phyloP scores from a whole-genome alignment of 2,329 filamentous ascomycete genomes.

The Diaporthe vaccinii region DNA sequence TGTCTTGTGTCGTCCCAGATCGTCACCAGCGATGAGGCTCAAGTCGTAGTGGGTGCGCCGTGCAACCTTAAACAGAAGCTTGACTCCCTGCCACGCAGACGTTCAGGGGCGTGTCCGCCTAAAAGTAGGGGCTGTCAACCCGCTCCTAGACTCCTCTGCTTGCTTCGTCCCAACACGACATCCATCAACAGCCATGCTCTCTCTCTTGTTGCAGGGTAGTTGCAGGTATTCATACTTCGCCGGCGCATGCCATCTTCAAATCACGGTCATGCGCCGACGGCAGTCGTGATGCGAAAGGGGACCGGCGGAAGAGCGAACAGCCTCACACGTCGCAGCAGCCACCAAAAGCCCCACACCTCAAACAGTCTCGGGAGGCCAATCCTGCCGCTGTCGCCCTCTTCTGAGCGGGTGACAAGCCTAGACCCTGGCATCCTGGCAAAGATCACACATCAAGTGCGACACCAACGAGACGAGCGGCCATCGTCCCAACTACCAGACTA shows the following conservation, averaged over 20 bases:
- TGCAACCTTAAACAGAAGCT: conserved; percentile 37
- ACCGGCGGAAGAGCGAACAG: not conserved
- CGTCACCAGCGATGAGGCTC: conserved; percentile 15
- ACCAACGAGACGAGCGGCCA: conserved; percentile 28
- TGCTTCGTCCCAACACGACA: conserved; percentile 4
- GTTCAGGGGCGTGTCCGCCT: conserved; percentile 24
- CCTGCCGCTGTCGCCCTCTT: not conserved
- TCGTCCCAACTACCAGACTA: conserved; percentile 2
- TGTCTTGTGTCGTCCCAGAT: not conserved
- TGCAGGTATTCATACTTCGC: not conserved
- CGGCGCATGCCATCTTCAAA: conserved; percentile 5
- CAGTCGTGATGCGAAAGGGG: not conserved
- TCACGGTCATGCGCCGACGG: not conserved
- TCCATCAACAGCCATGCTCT: not conserved
- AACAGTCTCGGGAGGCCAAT: not conserved
- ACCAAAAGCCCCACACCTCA: not conserved
- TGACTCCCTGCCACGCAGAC: conserved; percentile 25
- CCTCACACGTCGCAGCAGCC: conserved; percentile 25
- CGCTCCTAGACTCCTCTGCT: not conserved
- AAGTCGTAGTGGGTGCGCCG: not conserved
- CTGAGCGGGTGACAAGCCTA: not conserved
- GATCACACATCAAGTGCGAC: conserved; percentile 40
- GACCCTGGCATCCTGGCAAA: conserved; percentile 24
- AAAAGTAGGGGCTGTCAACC: not conserved
- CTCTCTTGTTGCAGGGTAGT: not conserved